Evolutionary conservation across 1,139 yeast species (phyloP), one percentile per base, ranked within the genome.

Genomic region (Scheffersomyces parashehatae): DNA sequence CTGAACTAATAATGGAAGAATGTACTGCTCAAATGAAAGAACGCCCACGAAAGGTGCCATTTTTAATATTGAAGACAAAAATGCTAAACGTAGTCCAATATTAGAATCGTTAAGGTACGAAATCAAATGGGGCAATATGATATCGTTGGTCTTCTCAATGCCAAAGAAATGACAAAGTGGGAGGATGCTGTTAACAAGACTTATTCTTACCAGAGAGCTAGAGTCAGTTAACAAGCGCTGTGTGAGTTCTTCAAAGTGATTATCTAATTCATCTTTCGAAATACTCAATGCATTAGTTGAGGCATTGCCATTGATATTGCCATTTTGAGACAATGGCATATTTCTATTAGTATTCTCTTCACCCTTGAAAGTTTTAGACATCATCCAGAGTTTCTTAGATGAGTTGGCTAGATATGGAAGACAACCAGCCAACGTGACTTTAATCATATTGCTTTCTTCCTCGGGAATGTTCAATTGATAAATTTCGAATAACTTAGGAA

Each of bases 141-240:
- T 73, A 62, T 95, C 98, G 58, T 88, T 90, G 0, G 97, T 86
- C 53, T 82, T 86, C 42, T 89, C 96, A 40, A 85, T 82, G 0
- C 97, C 97, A 60, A 95, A 85, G 50, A 85, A 87, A 15, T 83
- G 74, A 55, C 97, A 88, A 5, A 95, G 64, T 0, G 93, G 88
- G 10, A 85, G 68, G 15, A 91, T 83, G 47, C 86, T 81, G 36
- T 74, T 67, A 39, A 95, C 70, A 13, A 93, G 64, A 0, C 95
- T 78, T 31, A 88, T 77, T 49, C 87, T 82, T 0, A 91, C 96
- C 41, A 75, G 69, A 0, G 85, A 64, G 45, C 78, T 81, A 5
- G 73, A 63, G 55, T 90, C 97, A 0, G 96, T 87, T 40, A 95
- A 66, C 11, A 91, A 62, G 1, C 76, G 66, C 14, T 85, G 75